Base-by-base conservation (phyloP, 1,139 yeast genomes). In the Zygoascus sp. region DNA sequence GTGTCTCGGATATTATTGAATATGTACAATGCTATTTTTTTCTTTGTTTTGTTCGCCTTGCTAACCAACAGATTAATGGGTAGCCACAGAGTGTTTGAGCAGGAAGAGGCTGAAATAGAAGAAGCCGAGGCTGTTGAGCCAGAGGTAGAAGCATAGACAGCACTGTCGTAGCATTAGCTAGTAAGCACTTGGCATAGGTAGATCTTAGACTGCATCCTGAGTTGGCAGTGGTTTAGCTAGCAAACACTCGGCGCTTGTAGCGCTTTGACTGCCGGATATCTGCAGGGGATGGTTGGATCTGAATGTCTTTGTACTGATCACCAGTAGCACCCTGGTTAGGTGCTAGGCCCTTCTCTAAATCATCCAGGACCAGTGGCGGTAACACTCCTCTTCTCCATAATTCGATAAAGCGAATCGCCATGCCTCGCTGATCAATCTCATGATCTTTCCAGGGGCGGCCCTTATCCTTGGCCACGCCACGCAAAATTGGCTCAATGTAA, bases 391-490 rank as follows among this genome's bases (percentile, higher is more conserved):
- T 79, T 48, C 80, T 75, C 81, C 86, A 84, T 23, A 75, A 64
- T 51, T 79, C 80, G 3, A 84, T 69, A 83, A 92, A 83, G 53
- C 78, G 77, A 4, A 75, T 68, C 0, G 95, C 90, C 1, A 88
- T 83, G 20, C 70, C 45, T 16, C 45, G 34, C 35, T 42, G 45
- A 16, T 42, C 45, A 9, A 42, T 65, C 47, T 80, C 83, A 58
- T 81, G 82, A 55, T 27, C 36, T 35, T 34, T 43, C 45, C 38
- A 39, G 4, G 45, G 47, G 11, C 36, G 32, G 13, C 42, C 42
- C 47, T 32, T 43, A 58, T 51, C 52, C 51, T 50, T 53, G 54
- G 70, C 59, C 45, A 46, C 41, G n/a, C 73, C 69, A 44, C 68
- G 65, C 45, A 92, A 65, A 15, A 92, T 70, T 49, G 74, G 79